Base-by-base conservation (phyloP, 768 basidiomycete genomes). In the Dacryopinax primogenitus region DNA sequence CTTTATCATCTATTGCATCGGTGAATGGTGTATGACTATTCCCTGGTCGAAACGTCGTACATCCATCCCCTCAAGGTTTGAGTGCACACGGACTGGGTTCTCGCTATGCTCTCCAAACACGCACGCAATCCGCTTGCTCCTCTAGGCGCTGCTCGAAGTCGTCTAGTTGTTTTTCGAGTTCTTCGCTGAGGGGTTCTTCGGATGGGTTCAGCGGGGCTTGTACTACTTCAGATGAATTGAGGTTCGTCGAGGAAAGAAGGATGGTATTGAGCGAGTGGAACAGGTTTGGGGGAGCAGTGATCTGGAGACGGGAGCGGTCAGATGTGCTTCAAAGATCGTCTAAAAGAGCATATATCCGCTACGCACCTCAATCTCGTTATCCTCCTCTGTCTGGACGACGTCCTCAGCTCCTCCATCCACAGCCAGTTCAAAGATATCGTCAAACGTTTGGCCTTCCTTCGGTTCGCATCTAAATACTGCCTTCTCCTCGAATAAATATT, bases 401-500 rank as follows among this genome's bases (percentile, higher is more conserved):
- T 62, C 62, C 62, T 62, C 62, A 12, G 62, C 62, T 34, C 62
- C 62, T 11, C 62, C 62, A 12, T 62, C 62, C 33, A 62, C 13
- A 15, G 62, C 33, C 33, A 62, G 28, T 18, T 62, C 62, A 30
- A 62, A 62, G 3, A 62, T 21, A 32, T 33, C 62, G 16, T 62
- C 62, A 23, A 62, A 62, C 33, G 33, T 37, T 21, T 33, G 33
- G 2, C 62, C 62, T 11, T 33, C 16, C 33, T 21, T 37, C 16
- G 62, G 62, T 9, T 33, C 35, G 3, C 33, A 7, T 21, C 62
- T 13, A 34, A 62, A 34, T 15, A 62, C n/a, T 9, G 33, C 62
- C 33, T 62, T 62, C n/a, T 15, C 4, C n/a, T 34, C 62, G n/a
- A 62, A 62, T 3, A 62, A 34, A 35, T 62, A 62, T 15, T n/a